These are phyloP conservation scores for Trypanosomatidae sp. DNA, from an alignment of 208 protist species.

Conservation along the genomic window DNA sequence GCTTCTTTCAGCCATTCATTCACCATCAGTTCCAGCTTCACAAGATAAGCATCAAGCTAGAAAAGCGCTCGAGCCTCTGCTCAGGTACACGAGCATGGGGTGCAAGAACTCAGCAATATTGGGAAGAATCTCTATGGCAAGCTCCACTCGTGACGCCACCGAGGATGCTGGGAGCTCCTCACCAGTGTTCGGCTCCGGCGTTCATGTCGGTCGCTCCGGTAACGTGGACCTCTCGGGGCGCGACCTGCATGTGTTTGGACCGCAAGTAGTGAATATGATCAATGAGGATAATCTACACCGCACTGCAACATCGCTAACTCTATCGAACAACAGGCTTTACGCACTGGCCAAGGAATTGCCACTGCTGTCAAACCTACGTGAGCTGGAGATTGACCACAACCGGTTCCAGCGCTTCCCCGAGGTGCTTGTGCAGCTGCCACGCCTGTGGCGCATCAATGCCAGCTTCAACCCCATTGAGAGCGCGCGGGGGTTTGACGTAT, in stretches of 20 bases:
- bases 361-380: constrained; percentile 64
- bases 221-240: constrained; percentile 80
- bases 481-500: constrained; percentile 43
- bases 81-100: constrained; percentile 12
- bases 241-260: constrained; percentile 58
- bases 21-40: neutral
- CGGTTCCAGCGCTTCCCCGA: constrained; percentile 69
- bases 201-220: constrained; percentile 80
- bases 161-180: constrained; percentile 14
- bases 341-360: constrained; percentile 75
- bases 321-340: constrained; percentile 82
- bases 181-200: constrained; percentile 67
- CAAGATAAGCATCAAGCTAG: neutral
- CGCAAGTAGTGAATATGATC: constrained; percentile 67
- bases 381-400: constrained; percentile 79
- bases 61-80: neutral
- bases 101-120: constrained; percentile 25
- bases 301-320: constrained; percentile 62
- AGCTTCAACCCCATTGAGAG: constrained; percentile 71
- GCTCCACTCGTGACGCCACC: constrained; percentile 9
- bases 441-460: constrained; percentile 57
- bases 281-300: constrained; percentile 64
- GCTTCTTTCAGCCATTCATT: neutral
- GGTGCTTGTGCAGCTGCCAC: constrained; percentile 51
- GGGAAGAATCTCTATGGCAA: neutral